Conservation (phyloP, 306 rosid genomes). For the Acacia confusa region DNA sequence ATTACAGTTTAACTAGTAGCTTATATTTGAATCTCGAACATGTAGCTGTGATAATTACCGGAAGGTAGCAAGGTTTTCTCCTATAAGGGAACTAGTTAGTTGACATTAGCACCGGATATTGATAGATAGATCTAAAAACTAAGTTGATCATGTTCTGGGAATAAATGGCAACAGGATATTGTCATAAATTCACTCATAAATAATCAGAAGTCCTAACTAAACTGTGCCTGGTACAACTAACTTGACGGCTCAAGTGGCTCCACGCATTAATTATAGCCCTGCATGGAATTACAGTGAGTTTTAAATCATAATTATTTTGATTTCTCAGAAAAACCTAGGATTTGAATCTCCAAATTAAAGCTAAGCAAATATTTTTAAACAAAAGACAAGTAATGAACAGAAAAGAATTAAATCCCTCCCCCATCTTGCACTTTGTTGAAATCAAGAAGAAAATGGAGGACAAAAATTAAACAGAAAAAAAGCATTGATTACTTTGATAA, state of each 20-base stretch:
- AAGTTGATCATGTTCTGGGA: neutral
- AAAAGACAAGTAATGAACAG: neutral
- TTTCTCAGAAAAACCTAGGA: neutral
- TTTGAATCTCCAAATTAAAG: neutral
- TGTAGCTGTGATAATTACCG: too few species aligned
- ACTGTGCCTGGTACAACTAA: constrained; percentile 26
- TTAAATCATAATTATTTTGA: neutral
- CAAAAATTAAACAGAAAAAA: constrained; percentile 24
- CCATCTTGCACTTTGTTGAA: neutral
- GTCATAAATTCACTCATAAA: neutral
- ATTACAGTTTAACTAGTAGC: too few species aligned
- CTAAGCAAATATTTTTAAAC: neutral
- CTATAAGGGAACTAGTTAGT: too few species aligned
- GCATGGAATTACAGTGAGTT: neutral
- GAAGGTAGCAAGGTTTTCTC: too few species aligned
- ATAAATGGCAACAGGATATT: neutral
- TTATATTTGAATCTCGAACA: too few species aligned
- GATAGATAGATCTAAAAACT: neutral
- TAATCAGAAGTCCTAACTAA: neutral
- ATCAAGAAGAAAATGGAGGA: constrained; percentile 13
- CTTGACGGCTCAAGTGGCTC: constrained; percentile 33
- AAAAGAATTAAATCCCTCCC: neutral
- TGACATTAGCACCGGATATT: too few species aligned
- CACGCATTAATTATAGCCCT: constrained; percentile 10
- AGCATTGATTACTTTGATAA: constrained; percentile 55